Conservation (phyloP, 139 green algal genomes). For the Auxenochlorella pyrenoidosa region DNA sequence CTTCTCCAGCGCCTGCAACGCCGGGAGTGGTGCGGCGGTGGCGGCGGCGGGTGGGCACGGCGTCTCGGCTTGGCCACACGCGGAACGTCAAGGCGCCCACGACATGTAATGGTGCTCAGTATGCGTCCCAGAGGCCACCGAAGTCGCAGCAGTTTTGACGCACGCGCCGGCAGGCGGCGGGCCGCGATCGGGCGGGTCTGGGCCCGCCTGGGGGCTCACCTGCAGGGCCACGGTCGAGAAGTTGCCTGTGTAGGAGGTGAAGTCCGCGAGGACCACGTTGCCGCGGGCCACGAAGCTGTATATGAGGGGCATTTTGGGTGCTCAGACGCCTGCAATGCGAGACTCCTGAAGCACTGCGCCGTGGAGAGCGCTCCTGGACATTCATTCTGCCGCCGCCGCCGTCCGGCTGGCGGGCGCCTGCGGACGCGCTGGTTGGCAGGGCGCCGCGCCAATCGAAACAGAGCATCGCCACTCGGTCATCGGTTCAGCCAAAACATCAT, state of each 20-base stretch:
- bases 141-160: neutral
- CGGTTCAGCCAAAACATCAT: too few species aligned
- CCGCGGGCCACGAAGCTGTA: constrained; percentile 84
- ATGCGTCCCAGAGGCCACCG: neutral
- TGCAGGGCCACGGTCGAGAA: constrained; percentile 93
- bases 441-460: too few species aligned
- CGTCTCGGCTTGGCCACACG: neutral
- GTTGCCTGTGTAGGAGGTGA: constrained; percentile 92
- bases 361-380: too few species aligned
- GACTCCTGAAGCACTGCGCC: neutral
- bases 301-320: constrained; percentile 78
- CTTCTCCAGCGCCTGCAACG: constrained; percentile 60
- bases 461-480: too few species aligned
- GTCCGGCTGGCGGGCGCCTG: too few species aligned
- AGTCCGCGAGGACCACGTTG: constrained; percentile 87
- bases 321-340: neutral
- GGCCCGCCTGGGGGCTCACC: neutral
- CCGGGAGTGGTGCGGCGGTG: neutral
- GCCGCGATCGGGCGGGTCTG: neutral
- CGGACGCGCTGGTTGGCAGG: too few species aligned
- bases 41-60: neutral
- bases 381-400: too few species aligned
- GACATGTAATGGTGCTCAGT: too few species aligned
- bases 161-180: neutral
- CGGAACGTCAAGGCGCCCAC: too few species aligned